These are phyloP conservation scores for Lipomyces sp. DNA, from an alignment of 805 yeast genomes.

Conservation along the genomic window DNA sequence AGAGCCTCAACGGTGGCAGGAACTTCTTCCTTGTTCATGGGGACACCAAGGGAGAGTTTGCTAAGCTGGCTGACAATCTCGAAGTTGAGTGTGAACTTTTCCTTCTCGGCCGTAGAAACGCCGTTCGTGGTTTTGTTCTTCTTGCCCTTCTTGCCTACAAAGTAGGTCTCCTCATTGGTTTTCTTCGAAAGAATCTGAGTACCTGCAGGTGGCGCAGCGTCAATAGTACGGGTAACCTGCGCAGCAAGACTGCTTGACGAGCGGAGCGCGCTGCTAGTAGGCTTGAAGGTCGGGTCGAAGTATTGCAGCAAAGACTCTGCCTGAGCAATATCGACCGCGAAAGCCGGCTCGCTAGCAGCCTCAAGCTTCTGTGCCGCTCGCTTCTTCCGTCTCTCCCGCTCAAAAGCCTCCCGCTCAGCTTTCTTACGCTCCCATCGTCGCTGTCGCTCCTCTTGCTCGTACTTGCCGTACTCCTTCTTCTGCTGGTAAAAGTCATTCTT, in stretches of 20 bases:
- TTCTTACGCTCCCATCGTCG: slow-evolving; percentile 61
- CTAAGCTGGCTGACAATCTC: slow-evolving; percentile 76
- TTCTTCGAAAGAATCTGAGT: slow-evolving; percentile 63
- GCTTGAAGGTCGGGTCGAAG: slow-evolving; percentile 80
- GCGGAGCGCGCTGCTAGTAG: slow-evolving; percentile 41
- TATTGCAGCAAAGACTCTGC: slow-evolving; percentile 72
- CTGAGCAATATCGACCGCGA: slow-evolving; percentile 72
- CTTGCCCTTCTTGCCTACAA: slow-evolving; percentile 53
- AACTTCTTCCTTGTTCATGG: slow-evolving; percentile 74
- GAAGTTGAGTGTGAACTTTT: slow-evolving; percentile 75
- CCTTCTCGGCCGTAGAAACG: slow-evolving; percentile 32
- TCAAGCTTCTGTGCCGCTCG: slow-evolving; percentile 73
- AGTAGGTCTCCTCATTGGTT: slow-evolving; percentile 64
- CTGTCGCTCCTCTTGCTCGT: slow-evolving; percentile 69
- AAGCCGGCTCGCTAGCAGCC: slow-evolving; percentile 79
- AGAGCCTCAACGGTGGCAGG: slow-evolving; percentile 66
- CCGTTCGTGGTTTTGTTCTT: slow-evolving; percentile 34
- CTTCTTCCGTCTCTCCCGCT: slow-evolving; percentile 54
- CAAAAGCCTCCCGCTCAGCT: slow-evolving; percentile 56
- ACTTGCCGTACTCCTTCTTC: slow-evolving; percentile 68
- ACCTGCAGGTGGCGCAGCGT: slow-evolving; percentile 47
- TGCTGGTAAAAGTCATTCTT: slow-evolving; percentile 76
- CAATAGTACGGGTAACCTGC: slow-evolving; percentile 38
- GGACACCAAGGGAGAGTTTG: slow-evolving; percentile 76
- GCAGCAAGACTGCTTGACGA: slow-evolving; percentile 25